A percentile compares a stretch with the other conserved stretches of the same genome.
These are phyloP conservation scores for Galerina marginata DNA, from an alignment of 768 basidiomycete genomes.

Conservation along the genomic window DNA sequence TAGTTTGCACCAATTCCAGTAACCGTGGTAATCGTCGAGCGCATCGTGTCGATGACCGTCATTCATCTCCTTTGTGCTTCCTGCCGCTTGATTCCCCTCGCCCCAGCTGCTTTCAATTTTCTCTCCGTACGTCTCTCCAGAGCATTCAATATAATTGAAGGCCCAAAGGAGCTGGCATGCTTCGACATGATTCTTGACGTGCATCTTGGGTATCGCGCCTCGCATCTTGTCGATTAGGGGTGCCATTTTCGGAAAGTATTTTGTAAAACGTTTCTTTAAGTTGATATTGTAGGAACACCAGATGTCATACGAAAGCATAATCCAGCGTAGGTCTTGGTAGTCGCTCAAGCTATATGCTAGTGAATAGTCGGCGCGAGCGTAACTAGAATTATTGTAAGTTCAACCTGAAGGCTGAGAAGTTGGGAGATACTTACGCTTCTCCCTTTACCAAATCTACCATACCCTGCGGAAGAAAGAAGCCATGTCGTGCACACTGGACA, in stretches of 20 bases:
- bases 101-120: constrained; percentile 33
- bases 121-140: constrained; percentile 32
- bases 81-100: constrained; percentile 29
- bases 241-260: constrained; percentile 20
- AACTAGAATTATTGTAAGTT: constrained; percentile 17
- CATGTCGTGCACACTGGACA: constrained; percentile 34
- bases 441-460: constrained; percentile 33
- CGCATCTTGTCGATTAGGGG: constrained; percentile 18
- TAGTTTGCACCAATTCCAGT: constrained; percentile 28
- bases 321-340: constrained; percentile 17
- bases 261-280: constrained; percentile 20
- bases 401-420: neutral
- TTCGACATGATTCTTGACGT: constrained; percentile 30
- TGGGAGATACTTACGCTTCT: constrained; percentile 26
- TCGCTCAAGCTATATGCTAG: constrained; percentile 22
- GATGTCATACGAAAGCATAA: constrained; percentile 35
- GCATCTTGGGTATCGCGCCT: constrained; percentile 35
- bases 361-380: constrained; percentile 28
- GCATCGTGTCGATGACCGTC: constrained; percentile 35
- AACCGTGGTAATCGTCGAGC: constrained; percentile 28
- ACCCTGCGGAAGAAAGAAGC: constrained; percentile 25
- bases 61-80: constrained; percentile 35
- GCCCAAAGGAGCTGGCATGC: constrained; percentile 26
- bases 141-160: constrained; percentile 31
- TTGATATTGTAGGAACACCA: constrained; percentile 32